Percentiles rank a stretch among this genome's conserved stretches.
These are phyloP conservation scores for Xylariaceae sp. DNA, from an alignment of 2,329 filamentous ascomycete species.

Conservation along the genomic window DNA sequence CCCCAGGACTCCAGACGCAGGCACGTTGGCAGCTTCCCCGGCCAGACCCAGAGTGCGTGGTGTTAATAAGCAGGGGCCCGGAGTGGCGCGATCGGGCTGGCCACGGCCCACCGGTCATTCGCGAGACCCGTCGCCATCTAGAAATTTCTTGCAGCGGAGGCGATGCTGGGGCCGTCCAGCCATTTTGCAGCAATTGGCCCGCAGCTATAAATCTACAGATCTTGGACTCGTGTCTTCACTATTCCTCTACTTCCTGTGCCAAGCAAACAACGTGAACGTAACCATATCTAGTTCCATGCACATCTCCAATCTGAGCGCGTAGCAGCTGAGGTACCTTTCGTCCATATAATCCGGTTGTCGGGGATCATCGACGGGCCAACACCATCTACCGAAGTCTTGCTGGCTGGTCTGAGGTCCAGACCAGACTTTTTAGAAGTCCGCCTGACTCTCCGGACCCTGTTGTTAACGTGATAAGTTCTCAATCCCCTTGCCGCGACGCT, in stretches of 20 bases:
- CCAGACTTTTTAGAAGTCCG: background rate
- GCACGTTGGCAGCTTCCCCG: background rate
- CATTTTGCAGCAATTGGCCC: too few relatives aligned
- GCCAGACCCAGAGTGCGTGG: too few relatives aligned
- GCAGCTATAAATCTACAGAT: too few relatives aligned
- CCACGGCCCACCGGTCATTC: background rate
- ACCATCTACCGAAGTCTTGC: constrained; percentile 2
- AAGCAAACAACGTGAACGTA: background rate
- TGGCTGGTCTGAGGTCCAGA: background rate
- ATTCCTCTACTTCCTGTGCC: too few relatives aligned
- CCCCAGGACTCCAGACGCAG: background rate
- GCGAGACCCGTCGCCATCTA: background rate
- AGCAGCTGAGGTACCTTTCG: background rate
- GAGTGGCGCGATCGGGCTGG: too few relatives aligned
- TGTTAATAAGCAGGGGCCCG: too few relatives aligned
- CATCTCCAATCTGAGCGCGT: background rate
- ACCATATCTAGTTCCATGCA: constrained; percentile 6
- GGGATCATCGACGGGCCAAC: background rate
- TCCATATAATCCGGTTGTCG: background rate
- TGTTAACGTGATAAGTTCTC: constrained; percentile 1
- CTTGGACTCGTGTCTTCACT: too few relatives aligned
- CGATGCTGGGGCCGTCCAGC: too few relatives aligned
- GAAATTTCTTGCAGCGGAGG: too few relatives aligned
- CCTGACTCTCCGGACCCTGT: background rate
- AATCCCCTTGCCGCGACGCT: constrained; percentile 1